Conservation (phyloP, 2,329 filamentous ascomycete genomes). For the Cryoendolithus antarcticus region DNA sequence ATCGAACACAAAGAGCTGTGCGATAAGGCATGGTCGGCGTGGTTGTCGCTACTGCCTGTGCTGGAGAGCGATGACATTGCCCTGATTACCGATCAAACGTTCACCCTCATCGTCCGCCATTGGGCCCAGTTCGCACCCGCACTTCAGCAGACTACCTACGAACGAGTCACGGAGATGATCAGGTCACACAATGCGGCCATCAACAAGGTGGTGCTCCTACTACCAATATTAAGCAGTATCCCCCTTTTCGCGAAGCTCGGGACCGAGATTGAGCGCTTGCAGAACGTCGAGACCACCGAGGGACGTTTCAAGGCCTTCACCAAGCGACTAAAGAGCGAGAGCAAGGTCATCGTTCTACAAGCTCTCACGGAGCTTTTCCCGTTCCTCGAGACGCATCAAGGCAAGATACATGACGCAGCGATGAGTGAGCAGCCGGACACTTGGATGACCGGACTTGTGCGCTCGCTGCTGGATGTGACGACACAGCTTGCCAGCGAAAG, state of each 20-base stretch:
- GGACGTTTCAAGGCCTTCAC: slow-evolving; percentile 60
- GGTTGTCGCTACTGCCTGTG: slow-evolving; percentile 64
- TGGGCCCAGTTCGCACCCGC: slow-evolving; percentile 56
- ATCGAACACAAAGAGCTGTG: slow-evolving; percentile 64
- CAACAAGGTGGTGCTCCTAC: slow-evolving; percentile 53
- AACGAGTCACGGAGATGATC: slow-evolving; percentile 54
- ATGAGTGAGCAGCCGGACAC: slow-evolving; percentile 73
- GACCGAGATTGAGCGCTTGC: slow-evolving; percentile 50
- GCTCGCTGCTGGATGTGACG: slow-evolving; percentile 73
- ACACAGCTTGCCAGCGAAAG: slow-evolving; percentile 59
- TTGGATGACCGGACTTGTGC: slow-evolving; percentile 57
- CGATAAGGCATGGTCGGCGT: slow-evolving; percentile 68
- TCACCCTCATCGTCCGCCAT: slow-evolving; percentile 72
- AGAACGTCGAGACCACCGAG: slow-evolving; percentile 51
- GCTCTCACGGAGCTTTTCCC: slow-evolving; percentile 64
- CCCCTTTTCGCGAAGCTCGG: slow-evolving; percentile 58
- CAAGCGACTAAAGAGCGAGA: slow-evolving; percentile 67
- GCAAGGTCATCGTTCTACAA: slow-evolving; percentile 70
- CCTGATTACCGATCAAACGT: slow-evolving; percentile 72
- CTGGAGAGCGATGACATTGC: slow-evolving; percentile 70
- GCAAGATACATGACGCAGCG: slow-evolving; percentile 64
- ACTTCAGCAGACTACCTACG: slow-evolving; percentile 47
- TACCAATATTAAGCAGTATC: slow-evolving; percentile 68
- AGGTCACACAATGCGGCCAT: slow-evolving; percentile 50
- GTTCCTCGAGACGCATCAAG: slow-evolving; percentile 62